A percentile compares a stretch with the other conserved stretches of the same genome.
phyloP scores from a whole-genome alignment of 495 filamentous ascomycete genomes.

The Halenospora varia region DNA sequence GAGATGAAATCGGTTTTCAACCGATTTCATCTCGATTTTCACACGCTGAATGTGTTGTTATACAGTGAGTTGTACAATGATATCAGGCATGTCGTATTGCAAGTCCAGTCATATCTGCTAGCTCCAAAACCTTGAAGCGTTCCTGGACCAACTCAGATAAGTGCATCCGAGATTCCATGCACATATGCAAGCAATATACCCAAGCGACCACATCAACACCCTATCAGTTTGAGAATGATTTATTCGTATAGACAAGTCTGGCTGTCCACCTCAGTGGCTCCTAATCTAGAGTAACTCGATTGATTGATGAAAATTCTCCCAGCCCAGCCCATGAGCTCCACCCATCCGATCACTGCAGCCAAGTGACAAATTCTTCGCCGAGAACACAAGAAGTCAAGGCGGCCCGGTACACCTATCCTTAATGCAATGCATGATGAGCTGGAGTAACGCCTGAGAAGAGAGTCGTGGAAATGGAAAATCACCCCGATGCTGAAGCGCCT shows the following conservation, averaged over 20 bases:
- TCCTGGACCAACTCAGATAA: background rate
- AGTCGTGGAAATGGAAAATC: background rate
- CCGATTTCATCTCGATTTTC: background rate
- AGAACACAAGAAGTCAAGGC: background rate
- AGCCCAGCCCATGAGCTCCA: background rate
- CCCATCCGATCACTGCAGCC: background rate
- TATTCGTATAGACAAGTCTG: slow-evolving; percentile 8
- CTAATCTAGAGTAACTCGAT: background rate
- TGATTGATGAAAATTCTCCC: background rate
- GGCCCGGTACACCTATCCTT: slow-evolving; percentile 18
- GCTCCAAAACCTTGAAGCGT: background rate
- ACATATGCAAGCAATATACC: background rate
- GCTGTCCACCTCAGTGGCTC: background rate
- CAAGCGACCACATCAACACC: background rate
- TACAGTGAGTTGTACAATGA: no score
- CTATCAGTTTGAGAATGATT: background rate
- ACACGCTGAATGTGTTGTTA: background rate
- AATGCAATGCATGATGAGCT: slow-evolving; percentile 10
- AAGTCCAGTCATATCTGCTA: no score
- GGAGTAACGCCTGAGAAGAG: slow-evolving; percentile 1
- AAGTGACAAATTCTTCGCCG: background rate
- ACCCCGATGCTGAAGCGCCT: background rate
- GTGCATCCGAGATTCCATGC: background rate
- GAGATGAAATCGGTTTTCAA: no score
- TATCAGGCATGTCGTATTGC: background rate